Evolutionary conservation across 2,329 filamentous ascomycete genomes (phyloP), one percentile per base, ranked within the genome.

Genomic region (Metarhizium brunneum): DNA sequence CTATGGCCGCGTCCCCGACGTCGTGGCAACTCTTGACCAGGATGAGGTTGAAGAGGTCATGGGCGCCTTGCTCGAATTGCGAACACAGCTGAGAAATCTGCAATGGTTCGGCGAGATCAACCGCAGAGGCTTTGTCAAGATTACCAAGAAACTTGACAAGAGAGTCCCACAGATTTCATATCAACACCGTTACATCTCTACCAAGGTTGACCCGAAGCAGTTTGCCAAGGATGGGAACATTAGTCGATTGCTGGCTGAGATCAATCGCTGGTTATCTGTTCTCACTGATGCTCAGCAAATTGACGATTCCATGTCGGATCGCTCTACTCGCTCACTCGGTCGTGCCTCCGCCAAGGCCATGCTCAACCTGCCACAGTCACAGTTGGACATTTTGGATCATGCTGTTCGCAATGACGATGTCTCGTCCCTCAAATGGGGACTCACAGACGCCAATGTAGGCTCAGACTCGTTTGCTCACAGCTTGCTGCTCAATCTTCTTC

Each of bases 71-170:
- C 81, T 97, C 36, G 94, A 99, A 71, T 78, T 97, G 58, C 84
- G 94, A 56, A 87, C 86, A 53, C 89, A 95, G 67, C 74, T 97
- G 62, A 83, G 94, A 57, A 97, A 97, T 65, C 77, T 99, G 53
- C 89, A 95, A 70, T 97, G 92, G 92, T 99, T 97, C 68, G 92
- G 92, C 52, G 92, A 97, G 73, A 92, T 97, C 65, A 99, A 99
- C 70, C 84, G 92, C 53, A 82, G 90, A 60, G 94, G 94, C 2
- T 99, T 99, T 66, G 84, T 95, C 69, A 99, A 99, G 75, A 99
- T 99, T 70, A 96, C 94, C 53, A 99, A 99, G 77, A 99, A 99
- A 73, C 77, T 96, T 49, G 94, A 99, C 73, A 99, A 99, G 75
- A 96, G 95, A 74, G 83, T 96, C 2, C 80, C 87, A 1, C 80